Conservation (phyloP, 1,284 basidiomycete species). For the Moesziomyces parantarcticus region DNA sequence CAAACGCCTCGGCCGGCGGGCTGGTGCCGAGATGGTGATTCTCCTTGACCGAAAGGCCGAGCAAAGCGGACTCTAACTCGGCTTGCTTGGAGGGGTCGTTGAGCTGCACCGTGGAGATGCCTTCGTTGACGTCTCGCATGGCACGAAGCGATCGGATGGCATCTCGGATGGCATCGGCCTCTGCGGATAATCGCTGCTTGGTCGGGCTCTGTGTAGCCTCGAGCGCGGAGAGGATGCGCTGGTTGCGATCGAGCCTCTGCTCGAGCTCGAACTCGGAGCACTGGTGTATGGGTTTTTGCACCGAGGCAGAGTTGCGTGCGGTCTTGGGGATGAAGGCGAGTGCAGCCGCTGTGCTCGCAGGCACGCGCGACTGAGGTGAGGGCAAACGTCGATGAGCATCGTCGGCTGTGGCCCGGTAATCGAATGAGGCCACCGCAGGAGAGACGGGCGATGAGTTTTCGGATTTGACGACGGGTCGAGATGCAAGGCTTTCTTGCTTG, state of each 20-base stretch:
- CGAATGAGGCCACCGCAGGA: conserved; percentile 3
- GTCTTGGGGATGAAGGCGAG: conserved; percentile 45
- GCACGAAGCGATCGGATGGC: conserved; percentile 35
- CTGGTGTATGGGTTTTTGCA: conserved; percentile 40
- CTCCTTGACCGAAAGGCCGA: conserved; percentile 36
- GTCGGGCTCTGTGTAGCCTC: conserved; percentile 20
- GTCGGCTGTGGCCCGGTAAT: neutral
- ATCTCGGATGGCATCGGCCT: conserved; percentile 39
- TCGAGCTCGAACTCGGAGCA: conserved; percentile 51
- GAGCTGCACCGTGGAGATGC: conserved; percentile 32
- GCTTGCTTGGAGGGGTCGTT: conserved; percentile 30
- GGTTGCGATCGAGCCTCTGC: conserved; percentile 46
- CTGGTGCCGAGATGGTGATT: conserved; percentile 13
- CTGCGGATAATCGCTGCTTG: conserved; percentile 24
- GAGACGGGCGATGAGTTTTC: conserved; percentile 7
- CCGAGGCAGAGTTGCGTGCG: conserved; percentile 31
- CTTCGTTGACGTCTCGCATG: conserved; percentile 34
- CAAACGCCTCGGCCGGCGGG: conserved; percentile 27
- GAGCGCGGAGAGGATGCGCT: conserved; percentile 40
- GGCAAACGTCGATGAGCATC: conserved; percentile 5
- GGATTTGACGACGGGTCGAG: conserved; percentile 25
- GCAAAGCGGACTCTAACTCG: conserved; percentile 41
- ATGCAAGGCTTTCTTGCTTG: conserved; percentile 14
- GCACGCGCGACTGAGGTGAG: conserved; percentile 6
- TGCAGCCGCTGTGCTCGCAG: conserved; percentile 21